Base-by-base conservation (phyloP, 2,329 filamentous ascomycete species). In the Blastomyces emzantsi region DNA sequence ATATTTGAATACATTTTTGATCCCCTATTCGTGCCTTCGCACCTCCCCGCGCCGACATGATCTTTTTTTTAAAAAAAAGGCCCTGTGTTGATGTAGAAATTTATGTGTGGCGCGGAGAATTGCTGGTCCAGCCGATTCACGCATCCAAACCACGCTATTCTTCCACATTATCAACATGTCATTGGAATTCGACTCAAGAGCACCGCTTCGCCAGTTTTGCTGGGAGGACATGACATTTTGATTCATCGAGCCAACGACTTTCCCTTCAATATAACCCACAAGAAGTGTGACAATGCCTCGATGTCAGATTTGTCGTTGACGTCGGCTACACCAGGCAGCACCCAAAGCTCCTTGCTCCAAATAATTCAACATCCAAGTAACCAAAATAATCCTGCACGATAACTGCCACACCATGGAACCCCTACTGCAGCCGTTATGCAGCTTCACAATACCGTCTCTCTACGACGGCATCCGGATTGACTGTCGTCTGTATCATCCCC, bases 371-470 rank as follows among this genome's bases (percentile, higher is more conserved):
- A 52, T 30, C 25, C 5, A 28, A 25, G 49, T 13, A 52, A 52
- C 22, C 22, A 15, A 30, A 33, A 56, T 57, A 54, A 8, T 74
- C 72, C 30, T 78, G 77, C 25, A 25, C 36, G 5, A 36, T 9
- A 8, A 3, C 8, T 25, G 81, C 81, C 80, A 60, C 9, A 54
- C 56, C 57, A 76, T 75, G 73, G 65, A 71, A 64, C 69, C 77
- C 55, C 69, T 72, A 5, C 63, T 69, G 17, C 73, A 76, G 19
- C 52, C 47, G 25, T 22, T 60, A 28, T 33, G 39, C 67, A 84
- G 83, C 70, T 90, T 97, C 73, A 88, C 86, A 28, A 86, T 97
- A 63, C 92, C 92, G 41, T 96, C 92, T 64, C 77, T 96, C 61
- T 84, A 95, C 75, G 92, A 97, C 75, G 84, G 87, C 64, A 84